Percentiles rank a stretch among this genome's conserved stretches.
Evolutionary conservation across 208 protist species (phyloP).

Genomic region (Naegleria gruberi): DNA sequence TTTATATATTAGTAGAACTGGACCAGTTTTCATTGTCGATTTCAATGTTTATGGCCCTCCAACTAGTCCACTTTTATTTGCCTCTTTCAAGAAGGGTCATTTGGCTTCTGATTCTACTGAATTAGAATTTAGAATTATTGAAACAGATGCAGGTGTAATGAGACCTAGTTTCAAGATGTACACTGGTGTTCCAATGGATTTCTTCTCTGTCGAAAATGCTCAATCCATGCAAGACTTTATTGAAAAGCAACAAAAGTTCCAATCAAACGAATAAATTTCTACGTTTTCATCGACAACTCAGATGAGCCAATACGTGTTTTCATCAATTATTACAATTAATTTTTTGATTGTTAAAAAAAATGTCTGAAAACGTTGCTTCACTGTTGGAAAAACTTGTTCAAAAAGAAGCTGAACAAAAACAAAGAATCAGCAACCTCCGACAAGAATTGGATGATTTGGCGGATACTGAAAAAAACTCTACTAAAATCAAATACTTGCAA

Average conservation of each 20-base stretch:
- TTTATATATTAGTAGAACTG: background rate
- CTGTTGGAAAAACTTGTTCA: background rate
- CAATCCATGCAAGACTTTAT: background rate
- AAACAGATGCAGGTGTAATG: background rate
- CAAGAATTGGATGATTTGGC: background rate
- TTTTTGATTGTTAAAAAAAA: background rate
- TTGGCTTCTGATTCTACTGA: background rate
- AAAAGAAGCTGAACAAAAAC: background rate
- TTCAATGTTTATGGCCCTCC: conserved; percentile 16
- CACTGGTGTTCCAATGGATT: background rate
- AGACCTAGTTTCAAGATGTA: background rate
- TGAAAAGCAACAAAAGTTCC: background rate
- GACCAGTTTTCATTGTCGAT: background rate
- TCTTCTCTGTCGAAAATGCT: background rate
- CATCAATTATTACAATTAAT: no score
- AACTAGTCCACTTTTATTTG: background rate
- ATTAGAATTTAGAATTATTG: background rate
- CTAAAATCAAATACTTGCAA: background rate
- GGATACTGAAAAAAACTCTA: background rate
- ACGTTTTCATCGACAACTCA: background rate
- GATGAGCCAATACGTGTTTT: no score
- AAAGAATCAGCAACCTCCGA: background rate
- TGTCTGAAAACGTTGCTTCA: background rate
- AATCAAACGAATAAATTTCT: background rate
- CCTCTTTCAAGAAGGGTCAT: background rate